Conservation (phyloP, 371 early-diverging fungal genomes). For the Circinella minor region DNA sequence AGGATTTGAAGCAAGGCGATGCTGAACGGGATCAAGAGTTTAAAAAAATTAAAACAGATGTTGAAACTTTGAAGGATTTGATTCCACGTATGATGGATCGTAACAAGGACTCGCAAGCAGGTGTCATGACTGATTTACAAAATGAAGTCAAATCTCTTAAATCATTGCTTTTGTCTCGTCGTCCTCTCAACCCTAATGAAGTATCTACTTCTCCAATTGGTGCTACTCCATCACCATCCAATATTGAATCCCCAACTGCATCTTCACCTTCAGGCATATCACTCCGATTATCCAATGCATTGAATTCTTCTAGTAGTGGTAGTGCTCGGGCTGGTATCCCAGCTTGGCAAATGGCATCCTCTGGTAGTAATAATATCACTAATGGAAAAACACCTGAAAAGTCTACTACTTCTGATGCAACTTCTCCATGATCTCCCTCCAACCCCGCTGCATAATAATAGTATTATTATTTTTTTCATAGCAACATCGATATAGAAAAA, state of each 20-base stretch:
- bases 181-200: constrained; percentile 38
- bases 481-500: no score
- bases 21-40: constrained; percentile 76
- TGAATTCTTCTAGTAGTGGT: constrained; percentile 8
- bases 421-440: constrained; percentile 2
- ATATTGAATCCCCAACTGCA: not conserved
- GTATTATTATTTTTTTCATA: not conserved
- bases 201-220: constrained; percentile 11
- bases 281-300: not conserved
- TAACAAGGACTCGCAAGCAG: constrained; percentile 74
- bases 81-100: constrained; percentile 82
- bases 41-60: constrained; percentile 71
- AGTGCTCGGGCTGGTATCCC: constrained; percentile 6
- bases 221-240: not conserved
- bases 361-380: not conserved
- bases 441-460: constrained; percentile 1
- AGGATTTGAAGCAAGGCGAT: constrained; percentile 75
- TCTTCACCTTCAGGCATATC: not conserved
- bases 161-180: constrained; percentile 82
- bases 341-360: constrained; percentile 13
- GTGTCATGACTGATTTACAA: constrained; percentile 85
- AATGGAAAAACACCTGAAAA: not conserved
- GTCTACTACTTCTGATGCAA: not conserved
- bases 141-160: constrained; percentile 92
- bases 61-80: constrained; percentile 76